Evolutionary conservation across 2,329 filamentous ascomycete genomes (phyloP).

Genomic region (Ophiostoma sp.): DNA sequence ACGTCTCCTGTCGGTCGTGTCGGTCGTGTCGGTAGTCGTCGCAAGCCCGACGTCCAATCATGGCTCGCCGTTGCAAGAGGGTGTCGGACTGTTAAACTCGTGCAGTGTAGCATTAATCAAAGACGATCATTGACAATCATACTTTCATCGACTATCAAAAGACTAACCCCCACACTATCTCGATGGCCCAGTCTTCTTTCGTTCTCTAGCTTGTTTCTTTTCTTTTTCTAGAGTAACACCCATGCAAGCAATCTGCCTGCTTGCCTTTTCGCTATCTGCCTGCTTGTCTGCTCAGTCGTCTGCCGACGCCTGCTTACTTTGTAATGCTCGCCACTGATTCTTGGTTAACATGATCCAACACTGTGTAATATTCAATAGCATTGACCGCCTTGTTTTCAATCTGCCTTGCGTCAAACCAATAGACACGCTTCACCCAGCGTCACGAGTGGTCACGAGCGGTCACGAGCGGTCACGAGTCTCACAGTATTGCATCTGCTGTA

Average conservation of each 20-base stretch:
- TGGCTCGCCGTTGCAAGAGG: background rate
- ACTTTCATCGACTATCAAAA: background rate
- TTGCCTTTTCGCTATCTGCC: background rate
- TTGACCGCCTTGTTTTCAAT: background rate
- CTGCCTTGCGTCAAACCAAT: background rate
- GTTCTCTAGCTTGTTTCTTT: background rate
- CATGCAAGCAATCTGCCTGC: background rate
- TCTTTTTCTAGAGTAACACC: background rate
- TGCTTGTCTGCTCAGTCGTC: background rate
- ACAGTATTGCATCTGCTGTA: background rate
- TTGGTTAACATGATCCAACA: background rate
- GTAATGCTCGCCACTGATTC: background rate
- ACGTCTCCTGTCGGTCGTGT: background rate
- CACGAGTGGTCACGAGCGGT: background rate
- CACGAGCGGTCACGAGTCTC: background rate
- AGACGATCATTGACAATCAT: too few relatives aligned
- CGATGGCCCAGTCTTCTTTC: constrained; percentile 12
- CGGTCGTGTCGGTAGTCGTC: background rate
- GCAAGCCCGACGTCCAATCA: background rate
- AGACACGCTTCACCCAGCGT: background rate
- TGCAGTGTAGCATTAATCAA: background rate
- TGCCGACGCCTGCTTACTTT: background rate
- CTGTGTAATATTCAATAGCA: background rate
- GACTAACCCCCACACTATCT: constrained; percentile 24
- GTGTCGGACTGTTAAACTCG: background rate